Evolutionary conservation across 805 yeast genomes (phyloP).

Genomic region (Jamesozyma rosinii): DNA sequence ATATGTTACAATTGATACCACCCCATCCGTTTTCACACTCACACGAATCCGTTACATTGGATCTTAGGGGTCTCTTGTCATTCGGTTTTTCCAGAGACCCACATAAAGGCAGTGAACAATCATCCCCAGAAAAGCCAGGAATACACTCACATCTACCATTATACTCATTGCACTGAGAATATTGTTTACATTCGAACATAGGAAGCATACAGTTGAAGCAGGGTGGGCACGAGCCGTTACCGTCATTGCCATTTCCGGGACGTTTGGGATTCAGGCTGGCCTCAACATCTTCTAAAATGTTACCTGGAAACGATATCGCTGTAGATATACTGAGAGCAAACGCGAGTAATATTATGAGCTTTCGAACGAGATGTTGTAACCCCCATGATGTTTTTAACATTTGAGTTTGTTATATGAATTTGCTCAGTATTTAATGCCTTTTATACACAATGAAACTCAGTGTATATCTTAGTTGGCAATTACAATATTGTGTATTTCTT

Average conservation of each 20-base stretch:
- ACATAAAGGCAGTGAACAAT: constrained; percentile 81
- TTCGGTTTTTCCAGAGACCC: constrained; percentile 53
- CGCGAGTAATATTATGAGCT: not conserved
- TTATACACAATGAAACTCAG: not conserved
- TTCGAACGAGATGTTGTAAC: not conserved
- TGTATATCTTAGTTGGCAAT: too few species aligned
- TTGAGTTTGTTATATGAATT: not conserved
- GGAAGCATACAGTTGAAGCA: constrained; percentile 94
- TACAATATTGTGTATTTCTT: too few species aligned
- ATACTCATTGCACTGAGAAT: constrained; percentile 74
- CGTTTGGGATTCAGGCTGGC: not conserved
- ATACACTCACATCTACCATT: constrained; percentile 91
- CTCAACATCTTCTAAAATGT: not conserved
- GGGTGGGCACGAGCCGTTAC: constrained; percentile 59
- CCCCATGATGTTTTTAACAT: not conserved
- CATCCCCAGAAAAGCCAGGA: constrained; percentile 88
- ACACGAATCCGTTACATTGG: constrained; percentile 44
- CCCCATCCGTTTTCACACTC: constrained; percentile 80
- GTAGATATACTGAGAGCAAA: not conserved
- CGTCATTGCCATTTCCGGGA: not conserved
- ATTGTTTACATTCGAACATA: constrained; percentile 82
- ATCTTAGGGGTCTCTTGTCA: constrained; percentile 51
- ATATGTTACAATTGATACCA: constrained; percentile 89
- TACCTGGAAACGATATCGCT: not conserved
- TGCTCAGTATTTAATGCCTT: not conserved